phyloP scores from a whole-genome alignment of 805 yeast species.

The Pichia heedii region DNA sequence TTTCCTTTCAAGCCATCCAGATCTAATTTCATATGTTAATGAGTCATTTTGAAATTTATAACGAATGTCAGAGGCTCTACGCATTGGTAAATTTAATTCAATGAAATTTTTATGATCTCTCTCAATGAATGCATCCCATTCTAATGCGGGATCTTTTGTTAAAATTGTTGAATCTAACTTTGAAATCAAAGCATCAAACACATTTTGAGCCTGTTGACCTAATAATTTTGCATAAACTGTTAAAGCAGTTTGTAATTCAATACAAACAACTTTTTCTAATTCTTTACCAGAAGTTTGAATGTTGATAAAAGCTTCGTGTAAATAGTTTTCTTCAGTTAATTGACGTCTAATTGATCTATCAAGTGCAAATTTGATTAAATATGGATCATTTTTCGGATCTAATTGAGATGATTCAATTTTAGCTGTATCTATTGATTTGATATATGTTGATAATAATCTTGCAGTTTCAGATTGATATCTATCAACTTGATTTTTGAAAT shows the following conservation, averaged over 20 bases:
- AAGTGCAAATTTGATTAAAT: slow-evolving; percentile 56
- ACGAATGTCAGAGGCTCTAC: slow-evolving; percentile 50
- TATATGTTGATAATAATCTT: slow-evolving; percentile 41
- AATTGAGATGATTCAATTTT: slow-evolving; percentile 37
- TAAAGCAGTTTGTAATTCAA: slow-evolving; percentile 78
- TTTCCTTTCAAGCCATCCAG: slow-evolving; percentile 80
- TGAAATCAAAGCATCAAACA: slow-evolving; percentile 57
- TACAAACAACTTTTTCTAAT: slow-evolving; percentile 77
- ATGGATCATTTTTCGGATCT: slow-evolving; percentile 67
- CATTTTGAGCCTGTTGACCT: slow-evolving; percentile 65
- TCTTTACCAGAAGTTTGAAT: slow-evolving; percentile 83
- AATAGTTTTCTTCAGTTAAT: slow-evolving; percentile 71
- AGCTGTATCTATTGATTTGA: slow-evolving; percentile 57
- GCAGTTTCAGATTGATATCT: slow-evolving; percentile 65
- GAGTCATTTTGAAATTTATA: slow-evolving; percentile 67
- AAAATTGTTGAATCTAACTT: slow-evolving; percentile 62
- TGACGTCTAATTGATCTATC: slow-evolving; percentile 75
- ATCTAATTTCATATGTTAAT: slow-evolving; percentile 55
- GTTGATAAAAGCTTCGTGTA: slow-evolving; percentile 83
- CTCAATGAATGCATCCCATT: slow-evolving; percentile 79
- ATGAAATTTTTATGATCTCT: slow-evolving; percentile 60
- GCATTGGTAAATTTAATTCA: slow-evolving; percentile 49
- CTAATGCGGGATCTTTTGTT: slow-evolving; percentile 68
- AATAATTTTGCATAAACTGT: slow-evolving; percentile 61
- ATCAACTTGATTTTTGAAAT: slow-evolving; percentile 68